Evolutionary conservation across 177 flowering plant genomes (phyloP).

Genomic region (Telopea speciosissima): DNA sequence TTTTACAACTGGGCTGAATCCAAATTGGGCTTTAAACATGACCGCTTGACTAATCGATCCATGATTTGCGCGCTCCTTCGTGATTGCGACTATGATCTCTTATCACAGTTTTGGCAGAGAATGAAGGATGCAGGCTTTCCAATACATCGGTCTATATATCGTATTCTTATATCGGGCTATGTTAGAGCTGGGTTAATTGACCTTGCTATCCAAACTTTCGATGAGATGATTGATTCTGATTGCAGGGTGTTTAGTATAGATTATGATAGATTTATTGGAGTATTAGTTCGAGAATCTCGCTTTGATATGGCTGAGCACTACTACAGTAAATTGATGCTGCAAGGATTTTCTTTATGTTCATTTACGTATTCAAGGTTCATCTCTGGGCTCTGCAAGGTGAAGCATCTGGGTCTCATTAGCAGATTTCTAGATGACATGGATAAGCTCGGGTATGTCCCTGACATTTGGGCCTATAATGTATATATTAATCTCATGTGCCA

Average conservation of each 20-base stretch:
- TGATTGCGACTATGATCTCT: constrained; percentile 15
- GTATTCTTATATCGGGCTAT: constrained; percentile 52
- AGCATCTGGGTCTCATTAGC: constrained; percentile 42
- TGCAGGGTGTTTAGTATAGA: constrained; percentile 73
- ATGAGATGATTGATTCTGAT: constrained; percentile 70
- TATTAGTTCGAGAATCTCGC: constrained; percentile 49
- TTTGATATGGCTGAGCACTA: constrained; percentile 69
- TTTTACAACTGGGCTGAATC: constrained; percentile 30
- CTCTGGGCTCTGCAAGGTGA: constrained; percentile 59
- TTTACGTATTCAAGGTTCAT: constrained; percentile 87
- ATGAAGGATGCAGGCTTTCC: constrained; percentile 17
- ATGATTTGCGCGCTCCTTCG: constrained; percentile 21
- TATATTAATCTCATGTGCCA: constrained; percentile 61
- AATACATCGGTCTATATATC: constrained; percentile 54
- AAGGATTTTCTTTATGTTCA: constrained; percentile 65
- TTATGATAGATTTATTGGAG: constrained; percentile 84
- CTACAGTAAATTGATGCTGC: constrained; percentile 44
- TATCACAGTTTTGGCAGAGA: constrained; percentile 17
- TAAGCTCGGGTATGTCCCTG: constrained; percentile 50
- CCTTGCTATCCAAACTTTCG: constrained; percentile 62
- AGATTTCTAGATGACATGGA: constrained; percentile 63
- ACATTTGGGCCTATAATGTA: constrained; percentile 79
- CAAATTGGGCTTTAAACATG: constrained; percentile 22
- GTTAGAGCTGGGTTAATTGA: constrained; percentile 71
- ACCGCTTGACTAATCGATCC: constrained; percentile 18